These are phyloP conservation scores for Spiraea crenata DNA, from an alignment of 331 rosid genomes.

Conservation along the genomic window DNA sequence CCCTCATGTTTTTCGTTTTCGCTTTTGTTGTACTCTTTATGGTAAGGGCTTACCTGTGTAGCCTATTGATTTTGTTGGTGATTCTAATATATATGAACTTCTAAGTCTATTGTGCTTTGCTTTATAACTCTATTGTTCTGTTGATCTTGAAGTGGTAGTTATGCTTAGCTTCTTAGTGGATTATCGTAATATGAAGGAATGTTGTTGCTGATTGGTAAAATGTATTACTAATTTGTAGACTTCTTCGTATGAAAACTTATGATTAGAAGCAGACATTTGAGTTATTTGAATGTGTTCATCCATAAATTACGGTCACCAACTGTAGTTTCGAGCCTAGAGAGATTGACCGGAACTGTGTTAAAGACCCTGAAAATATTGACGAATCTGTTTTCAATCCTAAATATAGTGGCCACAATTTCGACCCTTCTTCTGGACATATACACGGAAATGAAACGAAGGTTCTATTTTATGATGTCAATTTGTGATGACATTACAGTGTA, in stretches of 20 bases:
- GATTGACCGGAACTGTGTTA: too few species aligned
- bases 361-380: too few species aligned
- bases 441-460: too few species aligned
- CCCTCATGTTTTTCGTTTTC: not conserved
- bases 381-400: too few species aligned
- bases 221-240: not conserved
- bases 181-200: not conserved
- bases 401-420: too few species aligned
- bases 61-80: conserved; percentile 3
- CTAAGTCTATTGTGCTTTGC: not conserved
- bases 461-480: not conserved
- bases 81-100: conserved; percentile 2
- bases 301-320: not conserved
- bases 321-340: too few species aligned
- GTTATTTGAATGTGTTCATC: not conserved
- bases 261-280: not conserved
- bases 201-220: not conserved
- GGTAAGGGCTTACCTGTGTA: conserved; percentile 8
- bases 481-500: conserved; percentile 20
- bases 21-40: not conserved
- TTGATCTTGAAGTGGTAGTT: not conserved
- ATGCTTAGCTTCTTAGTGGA: not conserved
- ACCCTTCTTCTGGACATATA: too few species aligned
- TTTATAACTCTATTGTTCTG: too few species aligned
- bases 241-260: not conserved